Evolutionary conservation across 805 yeast genomes (phyloP), one percentile per base, ranked within the genome.

Genomic region (Clavispora vitiphila): DNA sequence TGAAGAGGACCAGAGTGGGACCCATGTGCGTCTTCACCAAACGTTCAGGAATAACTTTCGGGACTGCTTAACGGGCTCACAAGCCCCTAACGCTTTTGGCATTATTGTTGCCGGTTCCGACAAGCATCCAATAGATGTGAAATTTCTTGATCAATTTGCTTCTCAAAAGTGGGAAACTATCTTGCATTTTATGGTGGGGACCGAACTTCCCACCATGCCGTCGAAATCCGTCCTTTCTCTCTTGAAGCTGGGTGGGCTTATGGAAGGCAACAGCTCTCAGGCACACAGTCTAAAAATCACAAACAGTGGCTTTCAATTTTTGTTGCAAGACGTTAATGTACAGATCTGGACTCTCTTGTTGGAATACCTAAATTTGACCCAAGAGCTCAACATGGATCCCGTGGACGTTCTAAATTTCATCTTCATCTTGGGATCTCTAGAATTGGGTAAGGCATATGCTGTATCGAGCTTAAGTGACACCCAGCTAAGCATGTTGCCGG

Each of bases 171-270:
- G 99, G 99, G 99, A 93, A 59, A 79, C 87, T 7, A 91, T 93
- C 51, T 70, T 93, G 53, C 98, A 93, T 70, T 93, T 83, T 67
- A 91, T 93, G 98, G 99, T 93, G 34, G 96, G 98, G 2, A 87
- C 97, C 0, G 86, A 86, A 39, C 65, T 82, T 35, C 74, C 71
- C 14, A 66, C 77, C 2, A 96, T 96, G 3, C 55, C 55, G 2
- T 82, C 90, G 37, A 74, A 76, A n/a, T 90, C 91, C 14, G 97
- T 91, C 1, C 68, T 93, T 38, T 76, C 80, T 14, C 68, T 93
- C 21, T 68, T 93, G 37, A 75, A 77, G 48, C 88, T 81, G 65
- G 83, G 95, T 47, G 91, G 91, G 2, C 69, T 93, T 39, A 90
- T 93, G 96, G 95, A 86, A 55, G 82, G 84, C 1, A 47, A 59